These are phyloP conservation scores for Trichoderma lentiforme DNA, from an alignment of 2,329 filamentous ascomycete genomes.

Conservation along the genomic window DNA sequence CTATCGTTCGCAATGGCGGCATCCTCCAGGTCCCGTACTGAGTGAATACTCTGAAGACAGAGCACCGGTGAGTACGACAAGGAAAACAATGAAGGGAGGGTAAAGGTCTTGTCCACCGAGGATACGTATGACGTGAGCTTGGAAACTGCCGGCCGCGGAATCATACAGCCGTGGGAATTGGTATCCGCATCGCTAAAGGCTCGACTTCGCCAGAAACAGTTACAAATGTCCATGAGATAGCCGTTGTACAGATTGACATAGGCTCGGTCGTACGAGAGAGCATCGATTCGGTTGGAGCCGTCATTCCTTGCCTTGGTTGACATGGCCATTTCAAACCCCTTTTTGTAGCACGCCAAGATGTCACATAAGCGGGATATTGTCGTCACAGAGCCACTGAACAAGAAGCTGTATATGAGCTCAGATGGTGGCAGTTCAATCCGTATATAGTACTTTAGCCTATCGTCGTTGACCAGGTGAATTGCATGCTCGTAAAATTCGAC, in stretches of 20 bases:
- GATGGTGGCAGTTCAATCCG: slow-evolving; percentile 67
- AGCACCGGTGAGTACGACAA: slow-evolving; percentile 58
- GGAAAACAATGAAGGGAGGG: slow-evolving; percentile 51
- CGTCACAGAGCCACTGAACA: slow-evolving; percentile 62
- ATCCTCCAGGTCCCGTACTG: slow-evolving; percentile 57
- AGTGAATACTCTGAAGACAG: slow-evolving; percentile 52
- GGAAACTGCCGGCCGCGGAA: slow-evolving; percentile 44
- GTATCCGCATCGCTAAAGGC: slow-evolving; percentile 65
- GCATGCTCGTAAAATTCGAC: slow-evolving; percentile 68
- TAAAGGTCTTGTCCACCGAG: slow-evolving; percentile 44
- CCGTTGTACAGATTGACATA: slow-evolving; percentile 74
- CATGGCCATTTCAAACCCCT: slow-evolving; percentile 66
- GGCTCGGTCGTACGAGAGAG: slow-evolving; percentile 50
- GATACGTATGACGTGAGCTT: slow-evolving; percentile 48
- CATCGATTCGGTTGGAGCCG: slow-evolving; percentile 30
- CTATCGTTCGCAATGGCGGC: slow-evolving; percentile 41
- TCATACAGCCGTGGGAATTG: slow-evolving; percentile 56
- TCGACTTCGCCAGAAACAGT: slow-evolving; percentile 73
- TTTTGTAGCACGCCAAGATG: slow-evolving; percentile 70
- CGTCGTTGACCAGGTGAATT: slow-evolving; percentile 53
- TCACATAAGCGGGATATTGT: slow-evolving; percentile 66
- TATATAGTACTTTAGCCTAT: slow-evolving; percentile 49
- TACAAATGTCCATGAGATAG: slow-evolving; percentile 83
- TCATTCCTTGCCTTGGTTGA: slow-evolving; percentile 35
- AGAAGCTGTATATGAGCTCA: slow-evolving; percentile 65